Base-by-base conservation (phyloP, 2,329 filamentous ascomycete genomes). In the Ambrosiella xylebori region DNA sequence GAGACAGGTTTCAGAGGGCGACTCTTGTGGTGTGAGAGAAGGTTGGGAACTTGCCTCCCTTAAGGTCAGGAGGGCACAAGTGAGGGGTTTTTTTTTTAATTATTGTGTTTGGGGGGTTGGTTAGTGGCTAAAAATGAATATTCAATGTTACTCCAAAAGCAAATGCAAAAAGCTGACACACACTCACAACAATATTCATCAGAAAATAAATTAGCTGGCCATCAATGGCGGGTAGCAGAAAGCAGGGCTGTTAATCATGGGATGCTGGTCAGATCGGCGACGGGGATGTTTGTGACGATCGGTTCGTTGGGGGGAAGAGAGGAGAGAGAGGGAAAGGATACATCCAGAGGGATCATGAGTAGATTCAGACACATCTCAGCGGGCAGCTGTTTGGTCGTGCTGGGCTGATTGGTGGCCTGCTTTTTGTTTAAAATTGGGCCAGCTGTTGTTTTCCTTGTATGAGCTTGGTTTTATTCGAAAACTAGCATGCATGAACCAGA, bases 1-100 rank as follows among this genome's bases (percentile, higher is more conserved):
- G 17, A 57, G 55, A 57, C 55, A 51, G 36, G 55, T 57, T 40
- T 57, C 55, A 57, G 45, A 38, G 40, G 40, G 40, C 40, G n/a
- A n/a, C 40, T 41, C 27, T 27, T 27, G 27, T 3, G 40, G 40
- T 41, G 40, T 41, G 40, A 12, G 40, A 41, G n/a, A n/a, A 7
- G 40, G 40, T 12, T 41, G 40, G 40, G 11, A n/a, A 11, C 40
- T n/a, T 41, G 27, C 27, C 27, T 27, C 27, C 27, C 2, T 27
- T 27, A 27, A 27, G 27, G 27, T 27, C 27, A 27, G 27, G 27
- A 27, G 27, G 27, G 27, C 27, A 27, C 27, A 27, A 27, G 27
- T n/a, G 40, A 41, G 40, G 40, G 40, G 2, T 11, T 11, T 41
- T 41, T 11, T 41, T 12, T 41, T 41, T 8, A 5, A 12, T 41